Base-by-base conservation (phyloP, 139 green algal species). In the Tetraselmis striata region DNA sequence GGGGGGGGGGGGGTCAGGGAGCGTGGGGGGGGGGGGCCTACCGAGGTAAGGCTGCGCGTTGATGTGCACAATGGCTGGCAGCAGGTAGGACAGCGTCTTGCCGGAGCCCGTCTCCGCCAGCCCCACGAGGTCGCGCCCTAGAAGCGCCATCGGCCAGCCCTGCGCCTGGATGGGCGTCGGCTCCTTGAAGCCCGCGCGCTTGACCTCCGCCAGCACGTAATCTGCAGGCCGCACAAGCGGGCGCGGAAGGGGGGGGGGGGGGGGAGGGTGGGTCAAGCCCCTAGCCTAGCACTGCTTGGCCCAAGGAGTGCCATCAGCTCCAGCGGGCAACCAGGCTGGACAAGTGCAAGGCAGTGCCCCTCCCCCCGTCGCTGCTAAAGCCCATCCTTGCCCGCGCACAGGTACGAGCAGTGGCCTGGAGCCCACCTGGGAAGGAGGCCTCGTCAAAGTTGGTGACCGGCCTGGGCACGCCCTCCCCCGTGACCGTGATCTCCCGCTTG, bases 41-140 rank as follows among this genome's bases (percentile, higher is more conserved):
- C 90, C 85, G 23, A 97, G 82, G 83, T 95, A 95, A 0, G 94
- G 94, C 89, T 98, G 95, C 1, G 95, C 95, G 82, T 98, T 98
- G 88, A 96, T 97, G 89, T 98, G 95, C 31, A 97, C 92, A 18
- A 98, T 85, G 1, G 92, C 93, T 11, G 95, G 95, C 58, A 98
- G 89, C 45, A 97, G 88, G 82, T 97, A 98, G 23, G 94, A 93
- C 22, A 97, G 84, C 0, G 95, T 98, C 84, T 98, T 98, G 75
- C 95, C 95, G 25, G 89, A 95, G 1, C 95, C 95, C 31, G 95
- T 98, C 85, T 98, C 93, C 0, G 95, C 95, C 29, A 98, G 86
- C 28, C 93, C 92, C 0, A 98, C 90, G 25, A 97, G 85, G 87
- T 98, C 95, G 11, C 93, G 83, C 0, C 95, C 95, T 78, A 94